These are phyloP conservation scores for Linum usitatissimum DNA, from an alignment of 345 rosid species.

Conservation along the genomic window DNA sequence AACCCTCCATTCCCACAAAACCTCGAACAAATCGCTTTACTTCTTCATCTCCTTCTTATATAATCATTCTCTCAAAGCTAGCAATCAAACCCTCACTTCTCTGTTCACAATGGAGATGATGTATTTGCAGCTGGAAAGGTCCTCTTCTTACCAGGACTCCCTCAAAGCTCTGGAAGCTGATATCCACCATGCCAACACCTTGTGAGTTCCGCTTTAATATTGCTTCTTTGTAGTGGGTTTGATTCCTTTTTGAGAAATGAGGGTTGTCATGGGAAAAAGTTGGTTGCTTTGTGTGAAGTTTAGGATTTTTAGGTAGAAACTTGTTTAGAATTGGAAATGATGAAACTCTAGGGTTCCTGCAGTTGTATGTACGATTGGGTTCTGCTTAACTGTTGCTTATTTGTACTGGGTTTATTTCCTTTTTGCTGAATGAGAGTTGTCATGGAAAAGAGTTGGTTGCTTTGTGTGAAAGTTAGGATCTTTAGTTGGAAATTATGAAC, in stretches of 20 bases:
- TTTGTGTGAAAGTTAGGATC: conserved; percentile 3
- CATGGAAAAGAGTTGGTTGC: neutral
- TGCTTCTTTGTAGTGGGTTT: neutral
- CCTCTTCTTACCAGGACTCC: conserved; percentile 48
- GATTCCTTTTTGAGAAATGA: neutral
- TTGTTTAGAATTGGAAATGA: too few relatives aligned
- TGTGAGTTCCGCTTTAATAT: conserved; percentile 39
- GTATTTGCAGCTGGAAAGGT: conserved; percentile 13
- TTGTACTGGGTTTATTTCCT: neutral
- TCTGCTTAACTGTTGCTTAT: too few relatives aligned
- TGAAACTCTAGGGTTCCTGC: too few relatives aligned
- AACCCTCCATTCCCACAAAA: too few relatives aligned
- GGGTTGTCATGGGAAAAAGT: neutral
- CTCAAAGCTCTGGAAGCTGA: conserved; percentile 77
- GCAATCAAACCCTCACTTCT: too few relatives aligned
- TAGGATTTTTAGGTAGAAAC: neutral
- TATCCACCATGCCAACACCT: conserved; percentile 71
- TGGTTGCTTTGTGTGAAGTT: conserved; percentile 5
- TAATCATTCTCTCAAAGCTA: too few relatives aligned
- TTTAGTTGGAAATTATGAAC: too few relatives aligned
- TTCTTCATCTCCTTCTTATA: too few relatives aligned
- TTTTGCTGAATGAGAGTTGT: conserved; percentile 3
- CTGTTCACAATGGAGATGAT: conserved; percentile 16
- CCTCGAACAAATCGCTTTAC: too few relatives aligned
- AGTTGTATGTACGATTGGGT: too few relatives aligned